phyloP scores from a whole-genome alignment of 2,329 filamentous ascomycete species.

The Fusarium verrucosum region DNA sequence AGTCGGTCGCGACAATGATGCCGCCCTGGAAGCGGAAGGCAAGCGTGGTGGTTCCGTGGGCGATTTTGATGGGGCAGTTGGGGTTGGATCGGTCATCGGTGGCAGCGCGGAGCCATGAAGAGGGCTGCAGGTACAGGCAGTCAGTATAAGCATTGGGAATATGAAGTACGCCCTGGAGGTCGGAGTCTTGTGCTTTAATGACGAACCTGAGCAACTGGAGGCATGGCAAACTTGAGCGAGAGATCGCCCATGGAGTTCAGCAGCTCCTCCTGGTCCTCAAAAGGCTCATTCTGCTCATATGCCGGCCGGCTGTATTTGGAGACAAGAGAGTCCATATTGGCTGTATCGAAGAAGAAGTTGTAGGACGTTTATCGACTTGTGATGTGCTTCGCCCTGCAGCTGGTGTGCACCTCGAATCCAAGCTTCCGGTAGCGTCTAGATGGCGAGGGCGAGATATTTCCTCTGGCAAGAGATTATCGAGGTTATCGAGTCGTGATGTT shows the following conservation, averaged over 20 bases:
- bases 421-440: conserved; percentile 5
- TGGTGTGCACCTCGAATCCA: conserved; percentile 7
- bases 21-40: conserved; percentile 98
- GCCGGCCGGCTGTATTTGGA: conserved; percentile 87
- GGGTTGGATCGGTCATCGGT: conserved; percentile 98
- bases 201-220: conserved; percentile 87
- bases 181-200: not conserved
- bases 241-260: conserved; percentile 78
- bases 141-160: conserved; percentile 9
- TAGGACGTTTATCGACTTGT: conserved; percentile 14
- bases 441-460: not conserved
- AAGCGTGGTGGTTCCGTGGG: conserved; percentile 97
- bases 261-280: conserved; percentile 76
- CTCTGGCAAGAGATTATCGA: not conserved
- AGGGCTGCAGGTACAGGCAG: conserved; percentile 65
- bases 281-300: conserved; percentile 75
- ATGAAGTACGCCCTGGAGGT: too few relatives aligned
- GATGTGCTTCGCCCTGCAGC: conserved; percentile 12
- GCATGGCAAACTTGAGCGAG: conserved; percentile 93
- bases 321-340: conserved; percentile 88
- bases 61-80: conserved; percentile 98
- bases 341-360: conserved; percentile 17
- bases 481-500: conserved; percentile 10
- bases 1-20: conserved; percentile 98
- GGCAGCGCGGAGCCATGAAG: conserved; percentile 93